Base-by-base conservation (phyloP, 73 alveolate species). In the Blepharisma stoltei region DNA sequence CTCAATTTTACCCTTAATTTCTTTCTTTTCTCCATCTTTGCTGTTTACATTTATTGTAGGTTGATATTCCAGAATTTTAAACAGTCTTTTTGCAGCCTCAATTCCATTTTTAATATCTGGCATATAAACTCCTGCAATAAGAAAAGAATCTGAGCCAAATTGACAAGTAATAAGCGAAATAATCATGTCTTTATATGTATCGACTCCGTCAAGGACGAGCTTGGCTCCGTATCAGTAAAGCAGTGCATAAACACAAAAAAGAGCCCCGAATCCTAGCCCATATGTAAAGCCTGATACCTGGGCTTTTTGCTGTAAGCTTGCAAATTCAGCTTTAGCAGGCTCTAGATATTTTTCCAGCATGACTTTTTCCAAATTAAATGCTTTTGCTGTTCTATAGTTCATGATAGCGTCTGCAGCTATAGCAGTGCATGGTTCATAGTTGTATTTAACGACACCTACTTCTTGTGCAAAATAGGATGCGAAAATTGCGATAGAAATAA, bases 1-100 rank as follows among this genome's bases (percentile, higher is more conserved):
- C 54, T 71, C 93, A 0, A 94, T 94, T 54, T 90, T 86, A 5
- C 97, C 98, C 49, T 49, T 82, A 65, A 92, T 53, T n/a, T 48
- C 70, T 0, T 75, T 43, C 20, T 68, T 68, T 6, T 7, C 6
- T 27, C 78, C 78, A 8, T 68, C 68, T 68, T 43, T 68, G n/a
- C 52, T 8, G 75, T 27, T 20, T 6, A 68, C 18, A 27, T 43
- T 20, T 9, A 55, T 55, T 55, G 71, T 7, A 14, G 78, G 78
- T 8, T 8, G 7, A n/a, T 25, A 68, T 7, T 88, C 92, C n/a
- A 88, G 70, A 67, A 80, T 49, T 50, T 70, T 60, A 49, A 78
- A 83, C 55, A 88, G 66, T 38, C 53, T 71, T 21, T 45, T 7
- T 8, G 86, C 95, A 4, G 95, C 91, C 20, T 41, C 84, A n/a